Conservation (phyloP, 106 monocot genomes). For the Hemerocallis citrina region DNA sequence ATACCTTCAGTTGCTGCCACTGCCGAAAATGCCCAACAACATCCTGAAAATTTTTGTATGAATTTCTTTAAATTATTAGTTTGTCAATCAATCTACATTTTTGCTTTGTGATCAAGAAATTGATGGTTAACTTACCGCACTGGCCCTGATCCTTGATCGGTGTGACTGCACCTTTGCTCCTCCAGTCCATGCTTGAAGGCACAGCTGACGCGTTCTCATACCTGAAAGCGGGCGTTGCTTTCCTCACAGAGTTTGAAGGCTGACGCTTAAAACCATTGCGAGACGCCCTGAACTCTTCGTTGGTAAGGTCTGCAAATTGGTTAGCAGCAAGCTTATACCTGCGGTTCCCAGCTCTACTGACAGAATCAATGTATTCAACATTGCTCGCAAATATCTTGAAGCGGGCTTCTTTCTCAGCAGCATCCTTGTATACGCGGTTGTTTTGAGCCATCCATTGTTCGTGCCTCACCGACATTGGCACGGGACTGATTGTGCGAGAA, state of each 20-base stretch:
- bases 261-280: constrained; percentile 30
- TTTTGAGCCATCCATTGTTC: constrained; percentile 34
- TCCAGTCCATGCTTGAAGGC: constrained; percentile 66
- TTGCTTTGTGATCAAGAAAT: too few species aligned
- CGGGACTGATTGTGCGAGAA: background rate
- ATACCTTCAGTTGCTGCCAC: constrained; percentile 51
- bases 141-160: constrained; percentile 64
- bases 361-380: constrained; percentile 53
- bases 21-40: constrained; percentile 68
- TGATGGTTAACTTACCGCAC: constrained; percentile 40
- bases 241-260: background rate
- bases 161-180: constrained; percentile 58
- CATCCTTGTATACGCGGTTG: constrained; percentile 15
- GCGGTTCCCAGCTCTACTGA: constrained; percentile 41
- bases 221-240: constrained; percentile 5
- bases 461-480: background rate
- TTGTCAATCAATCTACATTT: too few species aligned
- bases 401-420: constrained; percentile 31
- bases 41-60: constrained; percentile 16
- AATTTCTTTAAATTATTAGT: background rate
- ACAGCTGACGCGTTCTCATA: constrained; percentile 25
- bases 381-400: constrained; percentile 74
- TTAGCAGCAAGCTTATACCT: constrained; percentile 50
- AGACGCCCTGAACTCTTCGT: constrained; percentile 55
- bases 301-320: constrained; percentile 83